phyloP scores from a whole-genome alignment of 495 filamentous ascomycete species.

The Ascobolus immersus region DNA sequence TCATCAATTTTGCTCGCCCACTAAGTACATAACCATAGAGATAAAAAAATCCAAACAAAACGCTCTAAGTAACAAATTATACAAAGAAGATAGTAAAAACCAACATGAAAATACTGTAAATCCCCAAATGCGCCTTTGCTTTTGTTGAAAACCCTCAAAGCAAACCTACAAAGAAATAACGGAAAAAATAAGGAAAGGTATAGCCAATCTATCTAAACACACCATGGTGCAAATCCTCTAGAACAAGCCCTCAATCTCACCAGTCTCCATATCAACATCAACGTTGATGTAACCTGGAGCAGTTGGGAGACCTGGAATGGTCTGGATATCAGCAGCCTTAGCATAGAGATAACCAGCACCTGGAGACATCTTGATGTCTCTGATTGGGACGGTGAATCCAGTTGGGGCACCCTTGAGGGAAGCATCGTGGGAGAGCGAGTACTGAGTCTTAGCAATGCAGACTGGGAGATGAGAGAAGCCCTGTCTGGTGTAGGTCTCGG shows the following conservation, averaged over 20 bases:
- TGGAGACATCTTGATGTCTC: conserved; percentile 80
- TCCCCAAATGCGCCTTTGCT: background rate
- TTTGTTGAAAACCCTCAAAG: background rate
- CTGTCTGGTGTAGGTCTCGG: conserved; percentile 78
- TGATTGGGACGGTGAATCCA: conserved; percentile 83
- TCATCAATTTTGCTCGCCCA: too few relatives aligned
- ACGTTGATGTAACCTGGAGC: conserved; percentile 86
- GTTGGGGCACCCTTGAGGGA: conserved; percentile 87
- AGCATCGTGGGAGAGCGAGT: conserved; percentile 83
- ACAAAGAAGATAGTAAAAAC: too few relatives aligned
- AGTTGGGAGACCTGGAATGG: conserved; percentile 84
- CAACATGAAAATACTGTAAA: too few relatives aligned
- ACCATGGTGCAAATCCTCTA: too few relatives aligned
- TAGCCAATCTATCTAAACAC: too few relatives aligned
- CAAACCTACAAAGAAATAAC: background rate
- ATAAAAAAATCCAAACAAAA: too few relatives aligned
- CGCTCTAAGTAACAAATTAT: too few relatives aligned
- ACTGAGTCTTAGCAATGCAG: conserved; percentile 95
- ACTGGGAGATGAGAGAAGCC: conserved; percentile 81
- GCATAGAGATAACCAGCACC: conserved; percentile 73
- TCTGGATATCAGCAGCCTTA: conserved; percentile 90
- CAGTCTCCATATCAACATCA: conserved; percentile 76
- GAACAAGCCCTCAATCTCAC: conserved; percentile 88
- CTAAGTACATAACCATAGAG: too few relatives aligned
- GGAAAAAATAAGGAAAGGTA: background rate